Percentiles rank a stretch among this genome's conserved stretches.
Conservation (phyloP, 257 asterid genomes). For the Rubia yunnanensis region DNA sequence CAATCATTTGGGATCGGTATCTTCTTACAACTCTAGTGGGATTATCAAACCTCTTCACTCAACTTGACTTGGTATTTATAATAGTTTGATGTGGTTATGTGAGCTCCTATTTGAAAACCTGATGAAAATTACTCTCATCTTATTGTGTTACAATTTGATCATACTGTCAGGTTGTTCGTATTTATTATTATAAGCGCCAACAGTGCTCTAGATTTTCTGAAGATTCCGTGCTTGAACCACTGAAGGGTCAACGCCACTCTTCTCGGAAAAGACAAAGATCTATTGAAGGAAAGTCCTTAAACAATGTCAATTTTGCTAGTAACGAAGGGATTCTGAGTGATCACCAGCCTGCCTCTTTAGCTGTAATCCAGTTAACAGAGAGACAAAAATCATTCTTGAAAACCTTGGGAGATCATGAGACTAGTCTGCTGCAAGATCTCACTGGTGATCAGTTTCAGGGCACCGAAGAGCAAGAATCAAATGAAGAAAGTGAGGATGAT, state of each 20-base stretch:
- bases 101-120: not conserved
- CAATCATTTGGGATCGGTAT: not conserved
- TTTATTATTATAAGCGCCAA: constrained; percentile 58
- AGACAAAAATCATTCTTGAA: constrained; percentile 25
- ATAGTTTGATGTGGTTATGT: not conserved
- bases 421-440: constrained; percentile 22
- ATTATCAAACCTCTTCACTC: not conserved
- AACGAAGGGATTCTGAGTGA: constrained; percentile 30
- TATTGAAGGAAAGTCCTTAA: constrained; percentile 29
- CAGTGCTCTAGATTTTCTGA: constrained; percentile 38
- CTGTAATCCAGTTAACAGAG: constrained; percentile 28
- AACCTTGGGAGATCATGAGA: constrained; percentile 27
- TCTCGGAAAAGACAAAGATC: constrained; percentile 46
- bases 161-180: constrained; percentile 70
- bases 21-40: not conserved
- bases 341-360: constrained; percentile 22
- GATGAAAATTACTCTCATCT: not conserved
- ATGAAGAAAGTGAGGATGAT: constrained; percentile 36
- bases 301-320: constrained; percentile 24
- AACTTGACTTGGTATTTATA: not conserved
- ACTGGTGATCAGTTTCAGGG: constrained; percentile 24
- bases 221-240: constrained; percentile 29
- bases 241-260: constrained; percentile 24
- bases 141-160: not conserved
- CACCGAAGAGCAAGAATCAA: constrained; percentile 30